phyloP scores from a whole-genome alignment of 116 monocot species.

The Trichopus zeylanicus region DNA sequence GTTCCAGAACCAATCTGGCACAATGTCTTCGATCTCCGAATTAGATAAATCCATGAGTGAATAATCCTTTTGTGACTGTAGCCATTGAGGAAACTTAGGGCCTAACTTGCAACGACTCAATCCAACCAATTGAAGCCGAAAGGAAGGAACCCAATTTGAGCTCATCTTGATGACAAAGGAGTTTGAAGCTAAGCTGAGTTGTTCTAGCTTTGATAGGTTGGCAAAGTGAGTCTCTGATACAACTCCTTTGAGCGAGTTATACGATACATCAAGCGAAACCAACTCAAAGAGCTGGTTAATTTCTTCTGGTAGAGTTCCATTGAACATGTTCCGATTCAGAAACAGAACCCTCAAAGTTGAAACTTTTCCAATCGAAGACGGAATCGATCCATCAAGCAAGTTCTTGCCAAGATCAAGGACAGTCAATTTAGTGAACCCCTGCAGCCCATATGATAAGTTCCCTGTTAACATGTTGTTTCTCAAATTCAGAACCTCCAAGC shows the following conservation, averaged over 20 bases:
- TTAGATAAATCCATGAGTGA: background rate
- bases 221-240: background rate
- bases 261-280: background rate
- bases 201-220: background rate
- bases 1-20: background rate
- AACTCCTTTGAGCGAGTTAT: background rate
- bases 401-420: background rate
- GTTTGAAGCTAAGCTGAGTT: background rate
- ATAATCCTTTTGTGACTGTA: background rate
- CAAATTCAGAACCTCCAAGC: slow-evolving; percentile 1
- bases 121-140: background rate
- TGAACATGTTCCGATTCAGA: background rate
- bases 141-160: background rate
- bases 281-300: background rate
- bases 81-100: too few species aligned
- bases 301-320: background rate
- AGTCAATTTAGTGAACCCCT: background rate
- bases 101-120: background rate
- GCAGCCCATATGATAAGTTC: background rate
- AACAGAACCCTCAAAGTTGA: background rate
- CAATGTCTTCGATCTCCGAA: background rate
- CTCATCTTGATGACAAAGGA: background rate
- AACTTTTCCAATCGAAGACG: background rate
- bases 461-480: background rate
- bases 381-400: background rate